phyloP scores from a whole-genome alignment of 805 yeast species.

The Barnettozyma salicaria region DNA sequence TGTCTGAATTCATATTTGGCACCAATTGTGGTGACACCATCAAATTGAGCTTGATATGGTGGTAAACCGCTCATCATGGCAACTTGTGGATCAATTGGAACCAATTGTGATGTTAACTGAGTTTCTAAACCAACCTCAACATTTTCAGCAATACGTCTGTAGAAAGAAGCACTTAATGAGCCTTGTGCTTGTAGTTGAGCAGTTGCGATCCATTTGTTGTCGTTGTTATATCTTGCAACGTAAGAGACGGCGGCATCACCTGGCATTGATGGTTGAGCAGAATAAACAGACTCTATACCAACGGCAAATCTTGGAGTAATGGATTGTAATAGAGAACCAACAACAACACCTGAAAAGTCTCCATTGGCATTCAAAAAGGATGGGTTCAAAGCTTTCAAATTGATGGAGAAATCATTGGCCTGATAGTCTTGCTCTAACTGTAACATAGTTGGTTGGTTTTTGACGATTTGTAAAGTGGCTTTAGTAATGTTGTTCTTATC shows the following conservation, averaged over 20 bases:
- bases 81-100: constrained; percentile 55
- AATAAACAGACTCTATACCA: constrained; percentile 90
- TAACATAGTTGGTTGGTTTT: constrained; percentile 86
- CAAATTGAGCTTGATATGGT: constrained; percentile 78
- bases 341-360: constrained; percentile 84
- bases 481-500: constrained; percentile 70
- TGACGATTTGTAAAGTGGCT: constrained; percentile 80
- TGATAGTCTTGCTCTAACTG: constrained; percentile 96
- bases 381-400: constrained; percentile 90
- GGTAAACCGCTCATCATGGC: constrained; percentile 73
- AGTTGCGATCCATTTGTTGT: constrained; percentile 79
- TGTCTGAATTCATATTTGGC: constrained; percentile 98
- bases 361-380: constrained; percentile 55
- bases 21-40: constrained; percentile 90
- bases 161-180: constrained; percentile 79
- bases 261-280: constrained; percentile 66
- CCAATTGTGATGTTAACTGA: constrained; percentile 67
- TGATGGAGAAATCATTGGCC: constrained; percentile 81
- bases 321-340: constrained; percentile 85
- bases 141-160: constrained; percentile 87
- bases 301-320: constrained; percentile 76
- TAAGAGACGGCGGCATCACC: constrained; percentile 90
- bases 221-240: constrained; percentile 83
- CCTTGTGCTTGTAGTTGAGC: constrained; percentile 95
- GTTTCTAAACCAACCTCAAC: constrained; percentile 95